Base-by-base conservation (phyloP, 768 basidiomycete genomes). In the Favolaschia claudopus region DNA sequence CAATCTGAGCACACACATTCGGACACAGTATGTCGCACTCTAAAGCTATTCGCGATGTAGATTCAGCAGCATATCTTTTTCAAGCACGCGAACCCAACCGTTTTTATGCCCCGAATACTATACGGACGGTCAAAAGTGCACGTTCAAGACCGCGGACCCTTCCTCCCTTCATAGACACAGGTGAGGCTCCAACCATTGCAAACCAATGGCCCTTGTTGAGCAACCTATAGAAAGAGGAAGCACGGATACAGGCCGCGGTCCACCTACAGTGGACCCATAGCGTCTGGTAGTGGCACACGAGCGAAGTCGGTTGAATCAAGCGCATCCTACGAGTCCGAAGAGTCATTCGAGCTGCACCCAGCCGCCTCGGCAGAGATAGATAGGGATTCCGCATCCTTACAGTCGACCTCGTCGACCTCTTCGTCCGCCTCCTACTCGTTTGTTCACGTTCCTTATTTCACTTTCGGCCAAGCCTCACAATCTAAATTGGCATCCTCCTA, bases 1-100 rank as follows among this genome's bases (percentile, higher is more conserved):
- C 22, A 61, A 61, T 47, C 60, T 61, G 17, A 37, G 43, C 20
- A 56, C 54, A 8, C 60, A 61, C 43, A 61, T 61, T 27, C 40
- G 54, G 37, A 61, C 60, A 45, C 60, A 61, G 60, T 61, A 31
- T 38, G 60, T 27, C 9, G 22, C 42, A 14, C 20, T 40, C 39
- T 40, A 8, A 13, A 13, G 13, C 10, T 40, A 10, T 10, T 40
- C 39, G 10, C 42, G 7, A 13, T 5, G 22, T 27, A 25, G 20
- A 44, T 19, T 2, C 15, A 43, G 20, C 49, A 2, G 52, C 37
- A 4, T 15, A 3, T 17, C 43, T 6, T 3, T 32, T 25, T 20
- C 20, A 15, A 60, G 59, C 20, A 60, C 59, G 19, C 52, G 47
- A 13, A 25, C 40, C 0, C 46, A 43, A 32, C 59, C 59, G 5